A percentile compares a stretch with the other conserved stretches of the same genome.
Conservation (phyloP, 2,329 filamentous ascomycete species). For the Gaeumannomyces tritici region DNA sequence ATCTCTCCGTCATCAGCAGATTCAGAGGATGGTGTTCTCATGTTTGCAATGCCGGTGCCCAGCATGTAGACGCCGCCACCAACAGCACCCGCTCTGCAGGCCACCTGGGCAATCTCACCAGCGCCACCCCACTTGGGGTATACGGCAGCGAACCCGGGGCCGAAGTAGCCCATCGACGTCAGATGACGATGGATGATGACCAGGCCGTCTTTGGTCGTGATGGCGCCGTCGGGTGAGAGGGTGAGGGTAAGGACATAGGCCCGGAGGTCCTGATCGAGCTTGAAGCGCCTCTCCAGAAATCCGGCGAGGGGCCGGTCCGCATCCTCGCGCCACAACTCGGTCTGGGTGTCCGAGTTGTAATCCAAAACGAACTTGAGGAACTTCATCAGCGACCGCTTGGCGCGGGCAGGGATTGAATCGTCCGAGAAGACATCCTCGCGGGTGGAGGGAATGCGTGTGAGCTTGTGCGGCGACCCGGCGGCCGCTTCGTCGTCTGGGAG, state of each 20-base stretch:
- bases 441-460: constrained; percentile 74
- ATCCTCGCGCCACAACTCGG: constrained; percentile 47
- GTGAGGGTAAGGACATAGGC: constrained; percentile 58
- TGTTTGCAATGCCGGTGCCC: constrained; percentile 51
- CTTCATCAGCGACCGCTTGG: constrained; percentile 85
- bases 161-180: constrained; percentile 78
- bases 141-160: constrained; percentile 79
- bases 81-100: constrained; percentile 81
- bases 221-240: constrained; percentile 51
- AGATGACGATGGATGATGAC: constrained; percentile 69
- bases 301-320: constrained; percentile 41
- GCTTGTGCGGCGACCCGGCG: constrained; percentile 10
- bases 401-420: constrained; percentile 62
- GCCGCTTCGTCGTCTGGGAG: background rate
- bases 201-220: constrained; percentile 57
- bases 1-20: constrained; percentile 5
- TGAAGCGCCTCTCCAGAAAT: constrained; percentile 55
- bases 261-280: constrained; percentile 58
- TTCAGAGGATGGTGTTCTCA: constrained; percentile 11
- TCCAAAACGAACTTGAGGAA: constrained; percentile 82
- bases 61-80: constrained; percentile 88
- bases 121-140: constrained; percentile 89
- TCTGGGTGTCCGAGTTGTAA: constrained; percentile 47
- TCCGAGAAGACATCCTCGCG: constrained; percentile 87
- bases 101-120: constrained; percentile 83